These are phyloP conservation scores for Chlamydomonas schloesseri DNA, from an alignment of 139 green algal genomes.

Conservation along the genomic window DNA sequence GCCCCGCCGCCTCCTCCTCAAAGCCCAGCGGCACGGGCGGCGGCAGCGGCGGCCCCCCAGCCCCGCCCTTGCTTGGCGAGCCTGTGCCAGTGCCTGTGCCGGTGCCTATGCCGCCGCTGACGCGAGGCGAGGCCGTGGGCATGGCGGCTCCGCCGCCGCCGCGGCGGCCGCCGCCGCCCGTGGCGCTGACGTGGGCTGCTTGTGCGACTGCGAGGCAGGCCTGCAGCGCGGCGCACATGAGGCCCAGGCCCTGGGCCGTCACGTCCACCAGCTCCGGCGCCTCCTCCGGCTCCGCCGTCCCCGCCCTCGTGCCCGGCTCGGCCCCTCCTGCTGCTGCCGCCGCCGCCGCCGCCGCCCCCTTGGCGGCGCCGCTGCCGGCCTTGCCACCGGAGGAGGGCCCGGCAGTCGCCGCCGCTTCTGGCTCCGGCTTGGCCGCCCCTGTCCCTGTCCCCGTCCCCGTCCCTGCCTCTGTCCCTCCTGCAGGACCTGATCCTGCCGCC, in stretches of 20 bases:
- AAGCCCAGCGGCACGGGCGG: background rate
- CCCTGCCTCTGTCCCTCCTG: no score
- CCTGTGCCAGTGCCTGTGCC: no score
- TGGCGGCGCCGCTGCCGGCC: background rate
- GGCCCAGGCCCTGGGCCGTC: slow-evolving; percentile 9
- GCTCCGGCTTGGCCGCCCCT: no score
- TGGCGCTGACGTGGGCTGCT: background rate
- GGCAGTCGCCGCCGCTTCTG: background rate
- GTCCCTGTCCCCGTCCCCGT: no score
- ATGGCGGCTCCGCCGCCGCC: background rate
- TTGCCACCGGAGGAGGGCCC: no score
- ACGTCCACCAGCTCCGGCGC: slow-evolving; percentile 15
- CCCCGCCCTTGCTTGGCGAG: no score
- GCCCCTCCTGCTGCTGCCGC: background rate
- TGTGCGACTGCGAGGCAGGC: background rate
- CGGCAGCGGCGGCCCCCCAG: no score
- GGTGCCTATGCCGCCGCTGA: background rate
- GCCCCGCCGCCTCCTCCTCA: background rate
- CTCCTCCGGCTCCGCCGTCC: background rate
- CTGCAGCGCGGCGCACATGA: slow-evolving; percentile 1
- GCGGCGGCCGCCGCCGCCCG: background rate
- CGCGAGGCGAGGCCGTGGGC: background rate
- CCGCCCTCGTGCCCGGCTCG: background rate
- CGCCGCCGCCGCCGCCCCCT: no score
- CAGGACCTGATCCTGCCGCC: background rate